Conservation (phyloP, 2,329 filamentous ascomycete species). For the Cladophialophora exuberans region DNA sequence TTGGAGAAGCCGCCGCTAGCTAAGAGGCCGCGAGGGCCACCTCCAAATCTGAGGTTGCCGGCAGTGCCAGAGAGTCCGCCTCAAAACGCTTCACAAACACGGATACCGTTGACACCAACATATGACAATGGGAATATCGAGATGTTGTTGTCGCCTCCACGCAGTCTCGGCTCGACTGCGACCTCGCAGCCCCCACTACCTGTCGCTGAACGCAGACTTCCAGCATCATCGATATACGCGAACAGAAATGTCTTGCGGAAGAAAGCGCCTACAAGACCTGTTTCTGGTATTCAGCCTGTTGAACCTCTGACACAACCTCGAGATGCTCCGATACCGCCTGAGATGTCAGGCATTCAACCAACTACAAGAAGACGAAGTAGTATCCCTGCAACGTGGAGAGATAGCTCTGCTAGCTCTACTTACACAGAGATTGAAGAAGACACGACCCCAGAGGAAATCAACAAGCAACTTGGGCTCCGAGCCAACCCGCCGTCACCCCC, state of each 20-base stretch:
- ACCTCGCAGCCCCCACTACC: background rate
- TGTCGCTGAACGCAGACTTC: slow-evolving; percentile 24
- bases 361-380: background rate
- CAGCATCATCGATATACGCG: slow-evolving; percentile 26
- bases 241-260: slow-evolving; percentile 21
- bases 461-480: slow-evolving; percentile 26
- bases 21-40: slow-evolving; percentile 15
- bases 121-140: slow-evolving; percentile 33
- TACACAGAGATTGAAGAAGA: slow-evolving; percentile 35
- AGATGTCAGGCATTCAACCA: background rate
- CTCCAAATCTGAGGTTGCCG: slow-evolving; percentile 19
- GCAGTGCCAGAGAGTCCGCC: slow-evolving; percentile 21
- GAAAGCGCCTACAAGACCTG: slow-evolving; percentile 15
- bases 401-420: slow-evolving; percentile 33
- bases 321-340: slow-evolving; percentile 10
- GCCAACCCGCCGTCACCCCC: slow-evolving; percentile 30
- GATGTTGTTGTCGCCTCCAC: slow-evolving; percentile 10
- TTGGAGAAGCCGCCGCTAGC: slow-evolving; percentile 18
- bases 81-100: slow-evolving; percentile 40
- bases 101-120: slow-evolving; percentile 35
- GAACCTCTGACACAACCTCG: slow-evolving; percentile 16
- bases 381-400: slow-evolving; percentile 5
- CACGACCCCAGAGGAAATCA: slow-evolving; percentile 26
- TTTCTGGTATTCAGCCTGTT: background rate
- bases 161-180: slow-evolving; percentile 9